Percentiles rank a stretch among this genome's conserved stretches.
Conservation (phyloP, 1,284 basidiomycete genomes). For the Malassezia caprae region DNA sequence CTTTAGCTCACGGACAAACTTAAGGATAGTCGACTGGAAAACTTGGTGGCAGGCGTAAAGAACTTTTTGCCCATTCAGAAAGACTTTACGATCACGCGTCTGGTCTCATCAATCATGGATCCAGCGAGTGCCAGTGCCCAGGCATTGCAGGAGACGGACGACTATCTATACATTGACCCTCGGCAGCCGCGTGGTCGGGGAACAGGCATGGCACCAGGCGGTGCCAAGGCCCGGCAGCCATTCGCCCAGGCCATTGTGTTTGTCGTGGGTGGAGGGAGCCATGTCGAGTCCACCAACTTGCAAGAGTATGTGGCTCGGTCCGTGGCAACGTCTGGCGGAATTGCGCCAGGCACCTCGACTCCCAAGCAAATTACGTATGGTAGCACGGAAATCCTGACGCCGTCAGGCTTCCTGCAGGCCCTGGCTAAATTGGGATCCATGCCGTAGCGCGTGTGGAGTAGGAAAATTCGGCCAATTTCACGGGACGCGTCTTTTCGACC, state of each 20-base stretch:
- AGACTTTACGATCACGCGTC: conserved; percentile 77
- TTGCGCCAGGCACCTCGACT: conserved; percentile 36
- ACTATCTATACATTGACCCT: conserved; percentile 88
- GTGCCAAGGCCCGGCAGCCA: conserved; percentile 50
- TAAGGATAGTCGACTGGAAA: conserved; percentile 84
- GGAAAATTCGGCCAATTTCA: background rate
- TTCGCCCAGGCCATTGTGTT: conserved; percentile 84
- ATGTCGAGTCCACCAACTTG: conserved; percentile 93
- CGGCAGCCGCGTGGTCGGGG: conserved; percentile 28
- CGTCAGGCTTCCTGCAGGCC: conserved; percentile 67
- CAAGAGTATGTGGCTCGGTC: conserved; percentile 36
- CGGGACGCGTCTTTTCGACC: background rate
- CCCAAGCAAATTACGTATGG: conserved; percentile 70
- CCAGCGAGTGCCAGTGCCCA: conserved; percentile 72
- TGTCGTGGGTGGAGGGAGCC: conserved; percentile 88
- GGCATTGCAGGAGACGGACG: conserved; percentile 67
- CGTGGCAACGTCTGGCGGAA: conserved; percentile 19
- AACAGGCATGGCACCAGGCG: conserved; percentile 15
- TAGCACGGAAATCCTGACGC: conserved; percentile 86
- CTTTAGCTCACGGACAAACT: conserved; percentile 62
- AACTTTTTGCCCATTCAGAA: conserved; percentile 95
- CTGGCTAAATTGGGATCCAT: conserved; percentile 49
- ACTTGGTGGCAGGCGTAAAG: conserved; percentile 91
- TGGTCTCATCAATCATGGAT: conserved; percentile 94
- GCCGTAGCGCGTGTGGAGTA: background rate